These are phyloP conservation scores for Nevesoporus exiguus DNA, from an alignment of 768 basidiomycete genomes.

Conservation along the genomic window DNA sequence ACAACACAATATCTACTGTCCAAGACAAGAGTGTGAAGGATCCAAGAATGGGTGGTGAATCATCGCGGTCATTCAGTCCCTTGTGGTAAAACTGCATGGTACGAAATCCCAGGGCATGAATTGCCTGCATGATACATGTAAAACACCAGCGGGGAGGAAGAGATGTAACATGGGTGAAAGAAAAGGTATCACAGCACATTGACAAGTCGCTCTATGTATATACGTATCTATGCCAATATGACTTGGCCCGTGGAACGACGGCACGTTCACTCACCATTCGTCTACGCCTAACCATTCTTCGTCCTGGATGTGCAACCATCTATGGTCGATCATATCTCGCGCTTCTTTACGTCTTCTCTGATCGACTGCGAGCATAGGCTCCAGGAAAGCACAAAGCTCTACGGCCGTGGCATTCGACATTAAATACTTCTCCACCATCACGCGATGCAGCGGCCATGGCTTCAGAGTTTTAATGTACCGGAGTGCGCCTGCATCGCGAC, in stretches of 20 bases:
- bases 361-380: conserved; percentile 73
- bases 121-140: neutral
- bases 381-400: conserved; percentile 61
- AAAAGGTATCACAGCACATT: neutral
- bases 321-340: conserved; percentile 67
- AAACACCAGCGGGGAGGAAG: neutral
- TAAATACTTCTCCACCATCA: conserved; percentile 88
- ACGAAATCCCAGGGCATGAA: conserved; percentile 4
- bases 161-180: conserved; percentile 9
- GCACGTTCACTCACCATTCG: conserved; percentile 26
- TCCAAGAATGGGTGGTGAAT: too few relatives aligned
- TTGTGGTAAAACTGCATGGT: neutral
- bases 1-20: too few relatives aligned
- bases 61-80: neutral
- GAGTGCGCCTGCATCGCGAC: conserved; percentile 46
- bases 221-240: conserved; percentile 5
- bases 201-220: conserved; percentile 9
- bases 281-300: conserved; percentile 27
- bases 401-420: conserved; percentile 57
- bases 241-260: neutral
- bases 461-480: conserved; percentile 74
- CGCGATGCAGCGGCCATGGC: conserved; percentile 76
- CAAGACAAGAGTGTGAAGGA: neutral
- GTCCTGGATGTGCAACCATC: conserved; percentile 58
- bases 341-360: conserved; percentile 67